phyloP scores from a whole-genome alignment of 2,329 filamentous ascomycete genomes.

The Ilyonectria sp. region DNA sequence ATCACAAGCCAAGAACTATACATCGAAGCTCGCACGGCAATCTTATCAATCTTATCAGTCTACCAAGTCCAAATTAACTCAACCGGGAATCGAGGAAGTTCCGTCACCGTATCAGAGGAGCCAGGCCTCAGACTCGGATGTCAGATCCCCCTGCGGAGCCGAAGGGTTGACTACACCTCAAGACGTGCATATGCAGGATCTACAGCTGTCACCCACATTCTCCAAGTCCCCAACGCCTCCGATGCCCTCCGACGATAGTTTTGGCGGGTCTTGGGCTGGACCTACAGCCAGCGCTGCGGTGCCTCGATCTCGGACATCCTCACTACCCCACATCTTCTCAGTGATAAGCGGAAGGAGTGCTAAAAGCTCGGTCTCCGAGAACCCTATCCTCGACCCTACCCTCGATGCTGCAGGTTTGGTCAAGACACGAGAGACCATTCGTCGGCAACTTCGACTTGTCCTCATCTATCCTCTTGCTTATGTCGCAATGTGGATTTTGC shows the following conservation, averaged over 20 bases:
- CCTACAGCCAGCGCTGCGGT: conserved; percentile 19
- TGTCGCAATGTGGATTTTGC: conserved; percentile 79
- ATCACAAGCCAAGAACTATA: conserved; percentile 31
- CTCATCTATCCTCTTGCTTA: conserved; percentile 86
- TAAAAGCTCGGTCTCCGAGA: conserved; percentile 33
- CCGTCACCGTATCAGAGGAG: not conserved
- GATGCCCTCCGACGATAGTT: conserved; percentile 7
- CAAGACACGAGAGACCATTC: conserved; percentile 68
- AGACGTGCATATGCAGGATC: conserved; percentile 15
- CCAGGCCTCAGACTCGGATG: conserved; percentile 10
- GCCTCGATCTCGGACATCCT: conserved; percentile 35
- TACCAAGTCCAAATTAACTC: conserved; percentile 2
- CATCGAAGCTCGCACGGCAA: conserved; percentile 28
- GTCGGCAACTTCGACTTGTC: conserved; percentile 78
- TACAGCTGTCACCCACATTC: conserved; percentile 1
- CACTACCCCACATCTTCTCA: conserved; percentile 46
- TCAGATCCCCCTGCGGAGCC: not conserved
- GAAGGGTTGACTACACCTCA: conserved; percentile 11
- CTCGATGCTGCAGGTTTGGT: conserved; percentile 50
- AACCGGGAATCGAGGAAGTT: not conserved
- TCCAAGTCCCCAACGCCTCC: conserved; percentile 17
- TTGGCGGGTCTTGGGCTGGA: conserved; percentile 23
- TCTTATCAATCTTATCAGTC: conserved; percentile 42
- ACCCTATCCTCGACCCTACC: conserved; percentile 31
- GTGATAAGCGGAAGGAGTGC: conserved; percentile 39